Conservation (phyloP, 768 basidiomycete genomes). For the Termitomyces eurrhizus region DNA sequence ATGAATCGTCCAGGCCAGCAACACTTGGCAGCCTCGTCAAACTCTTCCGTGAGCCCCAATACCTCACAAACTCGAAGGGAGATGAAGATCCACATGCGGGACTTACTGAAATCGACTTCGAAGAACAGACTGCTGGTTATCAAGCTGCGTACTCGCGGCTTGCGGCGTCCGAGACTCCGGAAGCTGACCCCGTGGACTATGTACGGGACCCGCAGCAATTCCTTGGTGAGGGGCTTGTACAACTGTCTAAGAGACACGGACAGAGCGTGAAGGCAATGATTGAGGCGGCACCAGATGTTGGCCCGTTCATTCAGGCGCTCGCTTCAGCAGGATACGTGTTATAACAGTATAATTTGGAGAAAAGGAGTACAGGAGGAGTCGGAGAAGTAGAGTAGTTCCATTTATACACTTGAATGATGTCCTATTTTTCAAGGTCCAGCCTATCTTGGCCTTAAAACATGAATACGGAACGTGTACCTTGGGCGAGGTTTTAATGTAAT, state of each 20-base stretch:
- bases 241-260: slow-evolving; percentile 32
- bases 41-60: slow-evolving; percentile 76
- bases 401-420: background rate
- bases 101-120: slow-evolving; percentile 79
- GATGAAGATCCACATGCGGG: slow-evolving; percentile 51
- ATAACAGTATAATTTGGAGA: slow-evolving; percentile 4
- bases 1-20: slow-evolving; percentile 49
- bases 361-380: background rate
- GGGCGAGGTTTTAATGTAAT: background rate
- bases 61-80: slow-evolving; percentile 41
- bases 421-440: background rate
- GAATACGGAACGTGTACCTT: background rate
- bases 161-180: slow-evolving; percentile 67
- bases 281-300: slow-evolving; percentile 26
- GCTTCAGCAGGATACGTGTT: slow-evolving; percentile 22
- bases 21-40: slow-evolving; percentile 68
- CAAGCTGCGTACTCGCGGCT: slow-evolving; percentile 92
- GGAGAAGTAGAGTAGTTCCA: background rate
- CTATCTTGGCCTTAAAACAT: background rate
- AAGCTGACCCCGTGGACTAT: slow-evolving; percentile 59
- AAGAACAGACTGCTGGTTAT: slow-evolving; percentile 88
- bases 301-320: slow-evolving; percentile 24
- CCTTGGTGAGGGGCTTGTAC: slow-evolving; percentile 42
- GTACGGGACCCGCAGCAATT: slow-evolving; percentile 53
- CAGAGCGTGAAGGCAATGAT: slow-evolving; percentile 34